A percentile compares a stretch with the other conserved stretches of the same genome.
Evolutionary conservation across 345 rosid genomes (phyloP).

Genomic region (Salix koriyanagi): DNA sequence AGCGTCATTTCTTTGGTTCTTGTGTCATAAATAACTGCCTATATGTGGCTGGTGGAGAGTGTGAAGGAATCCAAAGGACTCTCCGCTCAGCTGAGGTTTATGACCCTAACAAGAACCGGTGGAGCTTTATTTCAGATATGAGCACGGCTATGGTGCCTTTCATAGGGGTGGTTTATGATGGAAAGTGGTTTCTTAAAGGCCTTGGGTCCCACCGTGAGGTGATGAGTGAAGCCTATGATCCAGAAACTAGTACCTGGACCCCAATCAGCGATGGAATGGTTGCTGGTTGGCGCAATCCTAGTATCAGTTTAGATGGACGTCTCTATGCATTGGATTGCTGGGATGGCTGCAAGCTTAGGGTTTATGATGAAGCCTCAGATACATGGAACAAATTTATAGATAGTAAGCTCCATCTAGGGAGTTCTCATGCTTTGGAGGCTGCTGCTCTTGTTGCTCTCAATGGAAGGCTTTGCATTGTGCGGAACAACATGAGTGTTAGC

Average conservation of each 20-base stretch:
- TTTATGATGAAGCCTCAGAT: conserved; percentile 61
- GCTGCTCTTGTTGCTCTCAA: conserved; percentile 86
- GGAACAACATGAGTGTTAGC: conserved; percentile 96
- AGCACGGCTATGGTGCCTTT: conserved; percentile 97
- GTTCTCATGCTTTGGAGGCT: conserved; percentile 77
- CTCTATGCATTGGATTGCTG: conserved; percentile 86
- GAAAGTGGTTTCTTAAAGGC: conserved; percentile 92
- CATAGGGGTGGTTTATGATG: conserved; percentile 80
- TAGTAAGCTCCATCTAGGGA: conserved; percentile 86
- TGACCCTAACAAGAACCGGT: conserved; percentile 78
- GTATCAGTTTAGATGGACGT: conserved; percentile 62
- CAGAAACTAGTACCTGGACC: conserved; percentile 68
- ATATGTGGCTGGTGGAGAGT: conserved; percentile 97
- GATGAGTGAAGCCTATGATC: conserved; percentile 86
- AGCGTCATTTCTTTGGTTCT: conserved; percentile 88
- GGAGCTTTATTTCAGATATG: conserved; percentile 93
- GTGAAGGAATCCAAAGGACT: conserved; percentile 88
- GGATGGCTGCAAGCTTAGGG: conserved; percentile 88
- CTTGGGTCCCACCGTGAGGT: conserved; percentile 81
- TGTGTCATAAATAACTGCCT: conserved; percentile 91
- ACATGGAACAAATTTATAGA: conserved; percentile 86
- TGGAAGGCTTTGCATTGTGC: conserved; percentile 80
- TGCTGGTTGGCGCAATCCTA: conserved; percentile 88
- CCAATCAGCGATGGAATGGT: conserved; percentile 80
- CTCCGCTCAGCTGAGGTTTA: conserved; percentile 93